phyloP scores from a whole-genome alignment of 2,329 filamentous ascomycete genomes.

The Paramyrothecium roridum region DNA sequence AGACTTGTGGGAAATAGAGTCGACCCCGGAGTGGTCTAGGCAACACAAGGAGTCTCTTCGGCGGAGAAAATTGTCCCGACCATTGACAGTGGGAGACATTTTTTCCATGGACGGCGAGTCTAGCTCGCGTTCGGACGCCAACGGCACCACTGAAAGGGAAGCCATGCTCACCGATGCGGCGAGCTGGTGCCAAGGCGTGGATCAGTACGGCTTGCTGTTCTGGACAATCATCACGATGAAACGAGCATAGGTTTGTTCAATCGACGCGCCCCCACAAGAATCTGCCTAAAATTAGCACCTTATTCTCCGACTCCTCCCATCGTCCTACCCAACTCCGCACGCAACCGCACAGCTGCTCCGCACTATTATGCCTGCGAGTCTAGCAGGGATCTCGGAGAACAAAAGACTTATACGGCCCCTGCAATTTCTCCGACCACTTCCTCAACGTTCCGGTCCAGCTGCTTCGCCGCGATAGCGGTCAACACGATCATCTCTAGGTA shows the following conservation, averaged over 20 bases:
- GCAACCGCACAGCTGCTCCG: no score
- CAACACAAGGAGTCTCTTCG: neutral
- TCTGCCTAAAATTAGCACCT: neutral
- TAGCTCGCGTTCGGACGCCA: neutral
- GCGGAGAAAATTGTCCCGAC: neutral
- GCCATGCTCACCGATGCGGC: neutral
- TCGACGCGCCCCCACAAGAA: neutral
- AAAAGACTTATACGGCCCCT: neutral
- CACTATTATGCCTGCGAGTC: no score
- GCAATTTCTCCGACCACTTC: conserved; percentile 2
- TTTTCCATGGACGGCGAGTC: neutral
- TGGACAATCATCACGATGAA: neutral
- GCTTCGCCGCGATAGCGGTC: conserved; percentile 11
- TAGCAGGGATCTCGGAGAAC: no score
- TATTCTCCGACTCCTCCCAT: no score
- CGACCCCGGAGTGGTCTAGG: conserved; percentile 7
- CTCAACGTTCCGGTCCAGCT: conserved; percentile 2
- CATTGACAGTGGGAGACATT: neutral
- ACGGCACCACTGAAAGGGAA: neutral
- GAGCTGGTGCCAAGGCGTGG: neutral
- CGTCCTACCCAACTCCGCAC: no score
- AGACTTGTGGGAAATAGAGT: conserved; percentile 10
- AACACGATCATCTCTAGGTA: conserved; percentile 16
- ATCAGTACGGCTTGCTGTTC: neutral
- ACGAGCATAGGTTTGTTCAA: neutral